phyloP scores from a whole-genome alignment of 129 eudicot genomes.

The Daucus carota region DNA sequence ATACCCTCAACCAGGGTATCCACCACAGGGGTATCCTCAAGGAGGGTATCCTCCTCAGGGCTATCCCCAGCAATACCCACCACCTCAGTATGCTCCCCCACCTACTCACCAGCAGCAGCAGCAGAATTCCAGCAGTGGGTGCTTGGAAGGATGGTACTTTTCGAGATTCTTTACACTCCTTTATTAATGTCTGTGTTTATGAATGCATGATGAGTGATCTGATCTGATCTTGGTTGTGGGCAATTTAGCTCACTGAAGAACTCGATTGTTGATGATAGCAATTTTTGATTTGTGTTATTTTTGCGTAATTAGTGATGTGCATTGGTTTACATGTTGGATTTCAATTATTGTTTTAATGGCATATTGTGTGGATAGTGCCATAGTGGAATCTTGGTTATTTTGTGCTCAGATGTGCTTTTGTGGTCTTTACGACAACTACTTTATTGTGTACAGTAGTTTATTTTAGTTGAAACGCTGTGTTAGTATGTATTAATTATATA shows the following conservation, averaged over 20 bases:
- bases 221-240: slow-evolving; percentile 8
- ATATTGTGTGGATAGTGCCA: too few relatives aligned
- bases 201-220: neutral
- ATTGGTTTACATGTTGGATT: neutral
- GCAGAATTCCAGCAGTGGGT: slow-evolving; percentile 25
- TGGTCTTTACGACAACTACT: neutral
- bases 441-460: too few relatives aligned
- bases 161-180: neutral
- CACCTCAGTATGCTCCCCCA: slow-evolving; percentile 46
- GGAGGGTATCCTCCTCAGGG: slow-evolving; percentile 39
- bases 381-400: neutral
- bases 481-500: neutral
- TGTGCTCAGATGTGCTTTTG: neutral
- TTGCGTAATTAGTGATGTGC: too few relatives aligned
- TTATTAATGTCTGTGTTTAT: neutral
- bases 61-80: slow-evolving; percentile 31
- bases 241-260: too few relatives aligned
- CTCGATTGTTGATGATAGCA: too few relatives aligned
- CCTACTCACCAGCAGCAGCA: slow-evolving; percentile 38
- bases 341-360: neutral
- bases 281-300: too few relatives aligned
- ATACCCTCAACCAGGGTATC: slow-evolving; percentile 37
- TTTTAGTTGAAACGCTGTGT: too few relatives aligned
- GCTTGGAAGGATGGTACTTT: slow-evolving; percentile 65
- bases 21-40: slow-evolving; percentile 21